These are phyloP conservation scores for Triangularia verruculosa DNA, from an alignment of 2,329 filamentous ascomycete genomes.

Conservation along the genomic window DNA sequence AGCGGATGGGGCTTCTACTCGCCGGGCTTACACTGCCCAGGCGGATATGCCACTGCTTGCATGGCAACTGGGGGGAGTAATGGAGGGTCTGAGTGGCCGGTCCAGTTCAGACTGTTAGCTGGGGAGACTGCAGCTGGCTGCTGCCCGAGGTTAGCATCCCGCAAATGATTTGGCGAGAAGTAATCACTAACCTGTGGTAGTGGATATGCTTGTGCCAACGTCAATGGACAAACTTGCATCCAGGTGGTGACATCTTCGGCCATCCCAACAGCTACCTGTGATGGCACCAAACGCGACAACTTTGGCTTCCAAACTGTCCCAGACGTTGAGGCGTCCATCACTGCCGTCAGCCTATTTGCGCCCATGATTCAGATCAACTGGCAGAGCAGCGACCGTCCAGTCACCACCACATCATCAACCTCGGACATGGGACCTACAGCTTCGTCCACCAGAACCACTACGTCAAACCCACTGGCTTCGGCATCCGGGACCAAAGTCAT, in stretches of 20 bases:
- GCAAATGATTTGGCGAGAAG: background rate
- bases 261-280: conserved; percentile 26
- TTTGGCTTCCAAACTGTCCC: conserved; percentile 21
- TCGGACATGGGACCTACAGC: background rate
- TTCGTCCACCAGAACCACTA: conserved; percentile 1
- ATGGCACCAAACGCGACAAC: conserved; percentile 19
- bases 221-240: conserved; percentile 30
- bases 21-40: conserved; percentile 28
- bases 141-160: conserved; percentile 27
- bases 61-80: conserved; percentile 27
- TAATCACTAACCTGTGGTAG: conserved; percentile 12
- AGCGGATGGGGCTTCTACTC: conserved; percentile 30
- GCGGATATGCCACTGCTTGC: conserved; percentile 29
- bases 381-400: conserved; percentile 26
- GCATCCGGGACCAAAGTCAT: conserved; percentile 16
- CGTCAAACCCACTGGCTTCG: background rate
- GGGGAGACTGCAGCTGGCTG: conserved; percentile 31
- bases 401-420: conserved; percentile 6
- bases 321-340: conserved; percentile 19
- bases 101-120: conserved; percentile 27
- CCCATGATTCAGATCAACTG: conserved; percentile 33
- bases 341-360: conserved; percentile 27
- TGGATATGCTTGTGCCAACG: conserved; percentile 29
- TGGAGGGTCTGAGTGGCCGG: conserved; percentile 24
- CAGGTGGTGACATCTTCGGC: conserved; percentile 25